A percentile compares a stretch with the other conserved stretches of the same genome.
These are phyloP conservation scores for Podaxis rugospora DNA, from an alignment of 768 basidiomycete species.

Conservation along the genomic window DNA sequence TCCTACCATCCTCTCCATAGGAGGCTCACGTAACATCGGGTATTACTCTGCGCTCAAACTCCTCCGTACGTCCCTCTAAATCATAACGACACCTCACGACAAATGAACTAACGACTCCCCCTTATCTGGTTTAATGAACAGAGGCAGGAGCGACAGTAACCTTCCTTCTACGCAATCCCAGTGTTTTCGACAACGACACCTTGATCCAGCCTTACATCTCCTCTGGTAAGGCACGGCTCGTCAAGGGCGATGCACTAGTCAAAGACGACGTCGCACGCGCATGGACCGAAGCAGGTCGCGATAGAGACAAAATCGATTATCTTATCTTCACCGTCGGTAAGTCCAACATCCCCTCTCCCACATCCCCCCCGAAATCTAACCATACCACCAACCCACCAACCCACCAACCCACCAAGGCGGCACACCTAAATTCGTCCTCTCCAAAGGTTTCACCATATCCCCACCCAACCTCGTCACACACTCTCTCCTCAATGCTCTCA, in stretches of 20 bases:
- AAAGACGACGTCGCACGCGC: slow-evolving; percentile 45
- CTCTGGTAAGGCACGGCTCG: slow-evolving; percentile 45
- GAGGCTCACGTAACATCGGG: slow-evolving; percentile 55
- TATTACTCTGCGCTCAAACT: slow-evolving; percentile 45
- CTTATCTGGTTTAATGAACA: slow-evolving; percentile 18
- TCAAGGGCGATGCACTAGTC: slow-evolving; percentile 59
- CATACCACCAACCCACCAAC: neutral
- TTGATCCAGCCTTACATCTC: slow-evolving; percentile 47
- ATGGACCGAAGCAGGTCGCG: slow-evolving; percentile 42
- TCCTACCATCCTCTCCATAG: slow-evolving; percentile 37
- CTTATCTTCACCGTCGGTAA: slow-evolving; percentile 55
- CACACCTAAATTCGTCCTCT: slow-evolving; percentile 36
- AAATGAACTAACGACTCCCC: neutral
- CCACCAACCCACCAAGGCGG: slow-evolving; percentile 32
- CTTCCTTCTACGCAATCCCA: slow-evolving; percentile 52
- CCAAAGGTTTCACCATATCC: slow-evolving; percentile 43
- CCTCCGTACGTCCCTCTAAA: slow-evolving; percentile 30
- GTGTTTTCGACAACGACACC: slow-evolving; percentile 50
- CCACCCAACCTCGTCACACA: slow-evolving; percentile 58
- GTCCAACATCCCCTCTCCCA: slow-evolving; percentile 14
- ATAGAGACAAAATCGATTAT: slow-evolving; percentile 37
- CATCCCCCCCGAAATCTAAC: neutral
- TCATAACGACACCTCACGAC: neutral
- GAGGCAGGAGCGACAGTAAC: slow-evolving; percentile 58
- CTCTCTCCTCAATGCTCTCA: slow-evolving; percentile 49